Evolutionary conservation across 2,329 filamentous ascomycete species (phyloP).

Genomic region (Simplicillium aogashimaense): DNA sequence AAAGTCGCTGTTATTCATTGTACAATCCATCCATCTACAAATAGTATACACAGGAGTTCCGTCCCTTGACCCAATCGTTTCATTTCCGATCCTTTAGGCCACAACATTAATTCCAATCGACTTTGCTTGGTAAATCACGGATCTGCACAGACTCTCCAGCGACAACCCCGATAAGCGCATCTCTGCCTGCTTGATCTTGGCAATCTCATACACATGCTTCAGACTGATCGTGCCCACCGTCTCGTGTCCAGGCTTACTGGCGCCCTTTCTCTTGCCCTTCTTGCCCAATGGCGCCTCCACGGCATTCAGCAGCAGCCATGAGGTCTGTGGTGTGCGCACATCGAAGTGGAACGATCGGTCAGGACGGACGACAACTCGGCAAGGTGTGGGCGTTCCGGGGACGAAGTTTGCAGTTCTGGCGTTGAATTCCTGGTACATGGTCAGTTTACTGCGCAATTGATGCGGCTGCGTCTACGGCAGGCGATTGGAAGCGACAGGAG

Average conservation of each 20-base stretch:
- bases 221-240: slow-evolving; percentile 76
- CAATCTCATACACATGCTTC: slow-evolving; percentile 97
- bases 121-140: slow-evolving; percentile 65
- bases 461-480: background rate
- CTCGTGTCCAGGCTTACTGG: slow-evolving; percentile 64
- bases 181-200: slow-evolving; percentile 85
- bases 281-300: slow-evolving; percentile 62
- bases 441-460: slow-evolving; percentile 4
- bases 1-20: no score
- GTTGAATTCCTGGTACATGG: slow-evolving; percentile 73
- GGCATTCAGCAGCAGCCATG: slow-evolving; percentile 77
- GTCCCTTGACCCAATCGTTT: no score
- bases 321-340: slow-evolving; percentile 86
- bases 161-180: slow-evolving; percentile 61
- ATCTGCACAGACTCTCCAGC: slow-evolving; percentile 61
- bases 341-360: slow-evolving; percentile 93
- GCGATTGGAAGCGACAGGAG: slow-evolving; percentile 1
- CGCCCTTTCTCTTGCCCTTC: slow-evolving; percentile 71
- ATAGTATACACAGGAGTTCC: no score
- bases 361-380: slow-evolving; percentile 81
- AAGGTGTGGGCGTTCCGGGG: slow-evolving; percentile 77
- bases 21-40: no score
- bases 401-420: slow-evolving; percentile 80
- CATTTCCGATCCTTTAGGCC: slow-evolving; percentile 43
- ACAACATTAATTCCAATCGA: slow-evolving; percentile 66